Evolutionary conservation across 768 basidiomycete species (phyloP).

Genomic region (Collybia sp.): DNA sequence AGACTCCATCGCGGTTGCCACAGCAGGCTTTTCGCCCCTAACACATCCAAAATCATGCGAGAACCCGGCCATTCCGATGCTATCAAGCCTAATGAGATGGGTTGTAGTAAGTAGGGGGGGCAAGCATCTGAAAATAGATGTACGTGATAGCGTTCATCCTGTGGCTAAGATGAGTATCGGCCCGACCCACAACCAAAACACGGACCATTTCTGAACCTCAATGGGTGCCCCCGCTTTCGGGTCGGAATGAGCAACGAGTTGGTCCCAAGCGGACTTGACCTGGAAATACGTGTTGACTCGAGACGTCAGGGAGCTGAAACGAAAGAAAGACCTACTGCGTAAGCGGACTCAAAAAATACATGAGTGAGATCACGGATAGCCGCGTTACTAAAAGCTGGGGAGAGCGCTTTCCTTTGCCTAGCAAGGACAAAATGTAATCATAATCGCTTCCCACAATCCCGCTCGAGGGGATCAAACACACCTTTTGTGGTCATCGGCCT

Average conservation of each 20-base stretch:
- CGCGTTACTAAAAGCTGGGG: conserved; percentile 49
- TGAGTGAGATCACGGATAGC: conserved; percentile 40
- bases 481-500: conserved; percentile 44
- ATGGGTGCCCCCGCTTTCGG: conserved; percentile 18
- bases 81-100: conserved; percentile 32
- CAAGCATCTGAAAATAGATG: conserved; percentile 5
- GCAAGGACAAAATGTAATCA: conserved; percentile 2
- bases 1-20: conserved; percentile 22
- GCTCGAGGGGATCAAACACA: conserved; percentile 7
- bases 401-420: conserved; percentile 46
- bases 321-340: conserved; percentile 31
- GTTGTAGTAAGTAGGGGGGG: not conserved
- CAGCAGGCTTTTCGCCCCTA: conserved; percentile 28
- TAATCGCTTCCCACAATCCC: not conserved
- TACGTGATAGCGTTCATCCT: conserved; percentile 41
- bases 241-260: conserved; percentile 8
- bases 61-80: conserved; percentile 46
- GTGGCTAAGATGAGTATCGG: not conserved
- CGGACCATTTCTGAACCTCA: conserved; percentile 42
- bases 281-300: conserved; percentile 3
- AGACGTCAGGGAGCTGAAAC: not conserved
- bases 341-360: conserved; percentile 46
- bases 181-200: not conserved
- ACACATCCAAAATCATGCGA: conserved; percentile 45
- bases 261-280: conserved; percentile 25